Evolutionary conservation across 495 filamentous ascomycete genomes (phyloP).

Genomic region (Tuber borchii): DNA sequence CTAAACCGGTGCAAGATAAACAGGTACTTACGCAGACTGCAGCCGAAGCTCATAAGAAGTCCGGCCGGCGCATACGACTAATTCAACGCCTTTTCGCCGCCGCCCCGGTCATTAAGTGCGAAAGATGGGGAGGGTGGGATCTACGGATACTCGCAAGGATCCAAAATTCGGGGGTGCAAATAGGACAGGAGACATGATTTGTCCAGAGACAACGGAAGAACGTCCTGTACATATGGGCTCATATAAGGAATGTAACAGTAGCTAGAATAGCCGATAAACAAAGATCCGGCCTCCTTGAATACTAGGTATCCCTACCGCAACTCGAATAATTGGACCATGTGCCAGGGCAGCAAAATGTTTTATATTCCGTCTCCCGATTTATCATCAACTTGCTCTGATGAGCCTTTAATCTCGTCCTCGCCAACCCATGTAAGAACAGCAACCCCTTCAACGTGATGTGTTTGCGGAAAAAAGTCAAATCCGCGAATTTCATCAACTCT

Average conservation of each 20-base stretch:
- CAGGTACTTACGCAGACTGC: not conserved
- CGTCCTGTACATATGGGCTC: not conserved
- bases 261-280: not conserved
- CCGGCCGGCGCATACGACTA: not conserved
- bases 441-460: slow-evolving; percentile 91
- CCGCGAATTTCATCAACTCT: slow-evolving; percentile 85
- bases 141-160: not conserved
- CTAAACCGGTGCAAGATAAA: not conserved
- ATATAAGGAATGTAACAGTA: not conserved
- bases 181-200: not conserved
- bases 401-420: not conserved
- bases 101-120: not conserved
- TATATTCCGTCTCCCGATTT: not conserved
- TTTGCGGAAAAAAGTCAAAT: slow-evolving; percentile 98
- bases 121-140: not conserved
- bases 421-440: slow-evolving; percentile 57
- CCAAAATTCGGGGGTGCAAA: not conserved
- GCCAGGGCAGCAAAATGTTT: not conserved
- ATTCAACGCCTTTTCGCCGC: not conserved
- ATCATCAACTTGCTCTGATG: not conserved
- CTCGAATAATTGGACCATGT: no score
- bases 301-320: no score
- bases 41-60: not conserved
- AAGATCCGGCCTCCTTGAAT: no score
- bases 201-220: not conserved